phyloP scores from a whole-genome alignment of 768 basidiomycete species.

The Tephrocybe sp. region DNA sequence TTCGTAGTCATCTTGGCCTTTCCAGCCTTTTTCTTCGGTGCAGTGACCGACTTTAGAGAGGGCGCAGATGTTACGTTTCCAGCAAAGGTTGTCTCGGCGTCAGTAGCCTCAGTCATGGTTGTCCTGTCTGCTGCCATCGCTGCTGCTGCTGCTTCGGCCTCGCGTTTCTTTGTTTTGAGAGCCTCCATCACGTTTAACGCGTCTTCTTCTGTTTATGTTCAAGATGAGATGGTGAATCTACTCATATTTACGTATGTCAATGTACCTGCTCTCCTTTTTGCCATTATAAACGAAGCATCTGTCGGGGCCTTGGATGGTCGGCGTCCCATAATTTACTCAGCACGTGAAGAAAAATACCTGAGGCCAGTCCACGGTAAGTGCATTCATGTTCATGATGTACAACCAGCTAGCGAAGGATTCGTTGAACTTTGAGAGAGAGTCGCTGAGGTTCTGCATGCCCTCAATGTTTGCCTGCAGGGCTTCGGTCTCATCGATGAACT shows the following conservation, averaged over 20 bases:
- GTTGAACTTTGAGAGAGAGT: conserved; percentile 83
- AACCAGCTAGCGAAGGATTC: conserved; percentile 92
- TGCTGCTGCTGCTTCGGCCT: conserved; percentile 28
- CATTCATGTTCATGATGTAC: conserved; percentile 93
- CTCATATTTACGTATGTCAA: not conserved
- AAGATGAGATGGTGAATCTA: not conserved
- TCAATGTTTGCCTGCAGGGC: conserved; percentile 74
- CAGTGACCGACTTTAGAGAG: conserved; percentile 34
- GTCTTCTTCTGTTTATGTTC: conserved; percentile 49
- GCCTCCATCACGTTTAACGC: conserved; percentile 57
- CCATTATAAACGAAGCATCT: conserved; percentile 57
- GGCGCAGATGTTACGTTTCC: conserved; percentile 37
- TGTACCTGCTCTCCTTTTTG: conserved; percentile 61
- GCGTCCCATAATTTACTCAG: not conserved
- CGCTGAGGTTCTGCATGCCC: conserved; percentile 67
- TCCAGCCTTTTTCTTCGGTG: conserved; percentile 52
- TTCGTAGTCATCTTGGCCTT: conserved; percentile 74
- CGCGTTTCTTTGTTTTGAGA: conserved; percentile 39
- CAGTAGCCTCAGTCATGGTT: conserved; percentile 38
- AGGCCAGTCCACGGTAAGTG: conserved; percentile 90
- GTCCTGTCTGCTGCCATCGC: conserved; percentile 46
- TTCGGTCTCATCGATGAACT: conserved; percentile 88
- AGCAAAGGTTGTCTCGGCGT: conserved; percentile 40
- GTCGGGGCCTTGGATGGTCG: conserved; percentile 51
- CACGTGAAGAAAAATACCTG: conserved; percentile 49